A percentile compares a stretch with the other conserved stretches of the same genome.
Conservation (phyloP, 2,329 filamentous ascomycete genomes). For the Colletotrichum viniferum region DNA sequence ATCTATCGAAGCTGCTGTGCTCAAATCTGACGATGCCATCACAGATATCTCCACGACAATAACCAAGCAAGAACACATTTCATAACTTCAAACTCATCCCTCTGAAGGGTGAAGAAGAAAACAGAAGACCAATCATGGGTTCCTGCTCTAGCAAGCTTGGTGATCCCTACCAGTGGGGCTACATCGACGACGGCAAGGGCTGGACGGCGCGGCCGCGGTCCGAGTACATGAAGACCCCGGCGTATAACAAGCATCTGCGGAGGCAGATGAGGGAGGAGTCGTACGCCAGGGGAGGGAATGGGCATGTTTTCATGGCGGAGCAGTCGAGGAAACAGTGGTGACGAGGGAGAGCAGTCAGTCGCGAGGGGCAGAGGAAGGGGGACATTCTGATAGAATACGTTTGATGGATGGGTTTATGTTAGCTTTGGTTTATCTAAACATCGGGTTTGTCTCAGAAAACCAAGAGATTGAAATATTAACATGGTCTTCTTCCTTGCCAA, state of each 20-base stretch:
- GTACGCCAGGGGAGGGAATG: not conserved
- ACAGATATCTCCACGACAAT: not conserved
- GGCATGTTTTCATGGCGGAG: not conserved
- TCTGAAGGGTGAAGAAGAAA: too few species aligned
- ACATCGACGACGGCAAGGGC: conserved; percentile 18
- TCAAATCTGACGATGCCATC: not conserved
- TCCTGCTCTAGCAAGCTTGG: not conserved
- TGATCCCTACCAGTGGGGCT: conserved; percentile 9
- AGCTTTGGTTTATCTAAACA: too few species aligned
- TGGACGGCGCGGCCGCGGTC: conserved; percentile 17
- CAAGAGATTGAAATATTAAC: accelerated
- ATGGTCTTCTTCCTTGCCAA: accelerated
- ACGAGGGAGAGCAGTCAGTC: too few species aligned
- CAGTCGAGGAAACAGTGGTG: not conserved
- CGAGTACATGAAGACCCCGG: conserved; percentile 18
- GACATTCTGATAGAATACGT: accelerated
- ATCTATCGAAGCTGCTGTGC: not conserved
- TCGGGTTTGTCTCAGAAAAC: too few species aligned
- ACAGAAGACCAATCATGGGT: not conserved
- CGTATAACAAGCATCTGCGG: conserved; percentile 5
- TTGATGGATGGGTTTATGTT: too few species aligned
- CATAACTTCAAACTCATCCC: too few species aligned
- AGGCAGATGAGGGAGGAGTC: not conserved
- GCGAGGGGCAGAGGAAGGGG: too few species aligned
- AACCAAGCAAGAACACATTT: not conserved